phyloP scores from a whole-genome alignment of 768 basidiomycete genomes.

The Suillus americanus region DNA sequence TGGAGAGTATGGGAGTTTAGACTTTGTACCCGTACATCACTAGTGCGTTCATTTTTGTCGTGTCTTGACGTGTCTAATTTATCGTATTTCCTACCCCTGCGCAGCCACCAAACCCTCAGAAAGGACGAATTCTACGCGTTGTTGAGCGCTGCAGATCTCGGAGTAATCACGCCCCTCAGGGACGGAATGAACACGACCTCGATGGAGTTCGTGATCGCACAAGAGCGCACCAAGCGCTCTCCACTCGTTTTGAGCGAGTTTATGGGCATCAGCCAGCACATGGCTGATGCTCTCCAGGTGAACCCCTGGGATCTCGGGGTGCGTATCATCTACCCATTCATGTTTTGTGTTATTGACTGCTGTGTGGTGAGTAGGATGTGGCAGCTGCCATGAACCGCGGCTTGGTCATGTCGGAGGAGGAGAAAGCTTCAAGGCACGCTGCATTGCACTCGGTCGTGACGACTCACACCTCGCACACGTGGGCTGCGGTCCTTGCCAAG shows the following conservation, averaged over 20 bases:
- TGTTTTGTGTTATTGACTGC: not conserved
- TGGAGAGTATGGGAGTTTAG: conserved; percentile 89
- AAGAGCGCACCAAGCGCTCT: conserved; percentile 77
- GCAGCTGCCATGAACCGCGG: conserved; percentile 1
- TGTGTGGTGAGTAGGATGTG: not conserved
- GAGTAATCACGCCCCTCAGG: conserved; percentile 90
- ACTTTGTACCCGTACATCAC: conserved; percentile 97
- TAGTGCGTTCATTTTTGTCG: conserved; percentile 63
- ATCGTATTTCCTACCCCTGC: not conserved
- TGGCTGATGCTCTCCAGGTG: conserved; percentile 85
- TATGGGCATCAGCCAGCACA: conserved; percentile 94
- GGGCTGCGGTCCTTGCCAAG: conserved; percentile 89
- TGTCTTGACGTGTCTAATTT: not conserved
- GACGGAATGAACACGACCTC: conserved; percentile 98
- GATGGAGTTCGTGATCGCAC: conserved; percentile 95
- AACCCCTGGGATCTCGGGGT: conserved; percentile 97
- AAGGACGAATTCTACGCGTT: conserved; percentile 98
- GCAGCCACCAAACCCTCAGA: conserved; percentile 93
- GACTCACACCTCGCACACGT: conserved; percentile 92
- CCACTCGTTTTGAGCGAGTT: conserved; percentile 95
- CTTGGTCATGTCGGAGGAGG: not conserved
- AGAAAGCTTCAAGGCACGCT: conserved; percentile 51
- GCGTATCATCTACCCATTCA: conserved; percentile 23
- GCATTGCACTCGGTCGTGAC: conserved; percentile 82
- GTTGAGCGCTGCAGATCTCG: conserved; percentile 89